Evolutionary conservation across 768 basidiomycete genomes (phyloP).

Genomic region (Suillus bovinus): DNA sequence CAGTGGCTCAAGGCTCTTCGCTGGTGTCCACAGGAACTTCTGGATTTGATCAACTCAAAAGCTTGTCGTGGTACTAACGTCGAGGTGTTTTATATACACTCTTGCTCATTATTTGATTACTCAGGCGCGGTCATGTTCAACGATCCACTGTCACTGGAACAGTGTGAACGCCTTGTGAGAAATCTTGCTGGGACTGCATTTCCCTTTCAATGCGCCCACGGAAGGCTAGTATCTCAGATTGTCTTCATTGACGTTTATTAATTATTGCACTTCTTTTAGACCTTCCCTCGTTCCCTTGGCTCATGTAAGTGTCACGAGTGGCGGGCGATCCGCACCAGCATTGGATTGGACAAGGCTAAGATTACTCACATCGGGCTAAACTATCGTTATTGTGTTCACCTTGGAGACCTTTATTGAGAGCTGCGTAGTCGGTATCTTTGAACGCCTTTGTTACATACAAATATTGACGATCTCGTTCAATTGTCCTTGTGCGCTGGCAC

Average conservation of each 20-base stretch:
- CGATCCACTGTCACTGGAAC: slow-evolving; percentile 64
- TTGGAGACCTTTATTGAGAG: neutral
- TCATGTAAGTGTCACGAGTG: slow-evolving; percentile 23
- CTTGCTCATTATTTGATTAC: slow-evolving; percentile 9
- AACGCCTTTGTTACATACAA: slow-evolving; percentile 9
- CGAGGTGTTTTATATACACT: slow-evolving; percentile 6
- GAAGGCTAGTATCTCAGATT: slow-evolving; percentile 51
- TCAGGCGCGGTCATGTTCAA: slow-evolving; percentile 98
- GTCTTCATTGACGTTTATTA: neutral
- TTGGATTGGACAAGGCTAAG: slow-evolving; percentile 27
- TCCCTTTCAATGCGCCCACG: slow-evolving; percentile 97
- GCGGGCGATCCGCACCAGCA: slow-evolving; percentile 10
- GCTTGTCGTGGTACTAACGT: slow-evolving; percentile 79
- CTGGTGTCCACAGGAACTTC: slow-evolving; percentile 78
- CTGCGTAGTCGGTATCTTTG: neutral
- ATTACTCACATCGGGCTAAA: neutral
- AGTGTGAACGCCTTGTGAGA: slow-evolving; percentile 68
- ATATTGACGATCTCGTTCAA: neutral
- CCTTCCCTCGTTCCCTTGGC: slow-evolving; percentile 58
- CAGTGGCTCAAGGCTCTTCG: slow-evolving; percentile 73
- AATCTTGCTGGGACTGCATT: slow-evolving; percentile 72
- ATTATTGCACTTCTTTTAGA: slow-evolving; percentile 29
- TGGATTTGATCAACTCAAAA: slow-evolving; percentile 90
- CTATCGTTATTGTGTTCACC: neutral
- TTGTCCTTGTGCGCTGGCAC: neutral